phyloP scores from a whole-genome alignment of 495 filamentous ascomycete species.

The Annulohypoxylon stygium region DNA sequence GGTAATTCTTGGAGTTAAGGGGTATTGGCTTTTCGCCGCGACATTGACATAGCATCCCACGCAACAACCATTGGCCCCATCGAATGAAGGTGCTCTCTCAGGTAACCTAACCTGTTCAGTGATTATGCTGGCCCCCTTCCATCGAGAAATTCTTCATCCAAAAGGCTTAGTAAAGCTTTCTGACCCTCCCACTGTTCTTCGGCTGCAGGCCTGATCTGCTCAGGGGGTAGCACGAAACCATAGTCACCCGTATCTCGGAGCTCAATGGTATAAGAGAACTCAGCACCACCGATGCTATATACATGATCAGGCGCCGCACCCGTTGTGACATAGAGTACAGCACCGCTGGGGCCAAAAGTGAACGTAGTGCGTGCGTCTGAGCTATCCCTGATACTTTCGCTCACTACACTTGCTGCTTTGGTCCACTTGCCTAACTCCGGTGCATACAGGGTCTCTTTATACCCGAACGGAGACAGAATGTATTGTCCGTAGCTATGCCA shows the following conservation, averaged over 20 bases:
- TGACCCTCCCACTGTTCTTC: slow-evolving; percentile 63
- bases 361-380: slow-evolving; percentile 53
- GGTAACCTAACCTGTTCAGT: neutral
- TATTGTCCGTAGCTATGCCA: slow-evolving; percentile 64
- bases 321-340: slow-evolving; percentile 62
- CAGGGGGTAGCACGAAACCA: slow-evolving; percentile 64
- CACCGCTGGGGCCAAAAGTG: slow-evolving; percentile 63
- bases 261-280: slow-evolving; percentile 64
- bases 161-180: slow-evolving; percentile 53
- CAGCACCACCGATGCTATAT: slow-evolving; percentile 57
- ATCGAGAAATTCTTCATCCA: slow-evolving; percentile 47
- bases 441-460: slow-evolving; percentile 43
- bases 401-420: slow-evolving; percentile 47
- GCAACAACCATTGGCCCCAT: neutral
- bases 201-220: slow-evolving; percentile 58
- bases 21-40: neutral
- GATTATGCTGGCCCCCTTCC: slow-evolving; percentile 38
- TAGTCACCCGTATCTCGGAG: slow-evolving; percentile 60
- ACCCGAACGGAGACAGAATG: slow-evolving; percentile 38
- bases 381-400: slow-evolving; percentile 57
- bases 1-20: neutral
- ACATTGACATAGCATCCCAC: neutral
- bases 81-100: neutral
- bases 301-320: slow-evolving; percentile 63
- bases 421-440: slow-evolving; percentile 62